A percentile compares a stretch with the other conserved stretches of the same genome.
These are phyloP conservation scores for Copromyces sp. DNA, from an alignment of 495 filamentous ascomycete genomes.

Conservation along the genomic window DNA sequence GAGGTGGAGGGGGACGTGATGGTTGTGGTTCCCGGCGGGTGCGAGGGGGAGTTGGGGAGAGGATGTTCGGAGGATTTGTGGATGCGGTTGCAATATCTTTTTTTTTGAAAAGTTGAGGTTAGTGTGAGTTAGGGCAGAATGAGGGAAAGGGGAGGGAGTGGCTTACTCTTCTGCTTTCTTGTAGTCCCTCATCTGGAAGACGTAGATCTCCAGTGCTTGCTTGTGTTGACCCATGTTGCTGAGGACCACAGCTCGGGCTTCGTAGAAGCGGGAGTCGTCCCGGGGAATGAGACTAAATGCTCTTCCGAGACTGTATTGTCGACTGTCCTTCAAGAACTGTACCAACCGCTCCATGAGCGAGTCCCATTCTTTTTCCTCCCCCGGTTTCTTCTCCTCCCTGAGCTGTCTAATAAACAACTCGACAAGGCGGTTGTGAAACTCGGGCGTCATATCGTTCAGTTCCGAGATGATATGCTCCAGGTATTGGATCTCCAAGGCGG, in stretches of 20 bases:
- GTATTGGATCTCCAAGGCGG: conserved; percentile 64
- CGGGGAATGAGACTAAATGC: conserved; percentile 65
- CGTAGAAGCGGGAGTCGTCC: conserved; percentile 79
- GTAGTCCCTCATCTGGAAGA: conserved; percentile 83
- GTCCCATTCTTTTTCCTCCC: conserved; percentile 35
- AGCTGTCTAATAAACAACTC: conserved; percentile 63
- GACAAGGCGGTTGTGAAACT: conserved; percentile 77
- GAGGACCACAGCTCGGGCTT: conserved; percentile 82
- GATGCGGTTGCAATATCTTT: conserved; percentile 79
- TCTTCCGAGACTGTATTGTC: conserved; percentile 67
- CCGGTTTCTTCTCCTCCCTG: conserved; percentile 29
- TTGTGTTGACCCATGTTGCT: conserved; percentile 94
- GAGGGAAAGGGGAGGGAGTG: background rate
- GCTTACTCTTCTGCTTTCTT: conserved; percentile 85
- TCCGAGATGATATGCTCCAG: conserved; percentile 87
- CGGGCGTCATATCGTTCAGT: conserved; percentile 70
- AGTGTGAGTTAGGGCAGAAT: background rate
- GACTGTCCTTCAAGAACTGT: conserved; percentile 62
- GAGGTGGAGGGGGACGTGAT: conserved; percentile 18
- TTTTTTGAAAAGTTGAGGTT: background rate
- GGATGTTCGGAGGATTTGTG: conserved; percentile 48
- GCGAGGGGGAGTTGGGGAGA: conserved; percentile 19
- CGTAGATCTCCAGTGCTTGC: conserved; percentile 90
- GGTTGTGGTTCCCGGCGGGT: background rate
- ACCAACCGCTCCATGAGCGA: conserved; percentile 56